A percentile compares a stretch with the other conserved stretches of the same genome.
Conservation (phyloP, 768 basidiomycete species). For the Boletellus ananas region DNA sequence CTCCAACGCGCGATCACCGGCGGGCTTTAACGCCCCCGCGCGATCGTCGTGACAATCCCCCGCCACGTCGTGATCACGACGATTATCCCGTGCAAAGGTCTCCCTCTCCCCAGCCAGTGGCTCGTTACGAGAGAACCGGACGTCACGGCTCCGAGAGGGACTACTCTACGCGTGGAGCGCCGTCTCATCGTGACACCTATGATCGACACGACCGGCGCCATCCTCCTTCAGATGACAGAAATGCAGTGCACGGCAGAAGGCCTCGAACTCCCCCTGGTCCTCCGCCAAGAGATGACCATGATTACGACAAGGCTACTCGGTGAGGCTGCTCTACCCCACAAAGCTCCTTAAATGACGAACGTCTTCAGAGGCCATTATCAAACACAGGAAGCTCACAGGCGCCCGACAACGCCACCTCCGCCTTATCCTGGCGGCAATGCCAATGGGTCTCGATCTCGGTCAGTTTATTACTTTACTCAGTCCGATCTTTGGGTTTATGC, state of each 20-base stretch:
- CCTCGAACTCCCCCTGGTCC: conserved; percentile 54
- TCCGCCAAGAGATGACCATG: conserved; percentile 57
- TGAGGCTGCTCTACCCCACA: conserved; percentile 27
- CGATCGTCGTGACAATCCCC: conserved; percentile 63
- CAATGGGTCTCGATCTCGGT: conserved; percentile 44
- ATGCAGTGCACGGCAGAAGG: conserved; percentile 47
- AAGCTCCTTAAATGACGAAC: not conserved
- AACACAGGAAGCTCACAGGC: conserved; percentile 40
- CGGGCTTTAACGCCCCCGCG: conserved; percentile 59
- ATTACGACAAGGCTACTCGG: conserved; percentile 62
- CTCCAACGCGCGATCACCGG: conserved; percentile 52
- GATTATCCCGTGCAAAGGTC: conserved; percentile 61
- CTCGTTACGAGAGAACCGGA: conserved; percentile 51
- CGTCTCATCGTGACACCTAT: conserved; percentile 45
- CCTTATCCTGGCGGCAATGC: conserved; percentile 45
- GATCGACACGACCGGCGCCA: conserved; percentile 59
- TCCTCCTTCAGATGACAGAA: conserved; percentile 41
- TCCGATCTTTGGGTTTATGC: not conserved
- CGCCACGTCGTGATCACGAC: conserved; percentile 60
- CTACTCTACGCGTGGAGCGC: conserved; percentile 43
- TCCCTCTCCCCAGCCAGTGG: conserved; percentile 41
- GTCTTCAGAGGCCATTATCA: conserved; percentile 14
- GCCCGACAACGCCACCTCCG: conserved; percentile 50
- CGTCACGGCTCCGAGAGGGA: conserved; percentile 36
- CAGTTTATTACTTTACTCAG: not conserved